Evolutionary conservation across 306 rosid species (phyloP).

Genomic region (Calophaca sinica): DNA sequence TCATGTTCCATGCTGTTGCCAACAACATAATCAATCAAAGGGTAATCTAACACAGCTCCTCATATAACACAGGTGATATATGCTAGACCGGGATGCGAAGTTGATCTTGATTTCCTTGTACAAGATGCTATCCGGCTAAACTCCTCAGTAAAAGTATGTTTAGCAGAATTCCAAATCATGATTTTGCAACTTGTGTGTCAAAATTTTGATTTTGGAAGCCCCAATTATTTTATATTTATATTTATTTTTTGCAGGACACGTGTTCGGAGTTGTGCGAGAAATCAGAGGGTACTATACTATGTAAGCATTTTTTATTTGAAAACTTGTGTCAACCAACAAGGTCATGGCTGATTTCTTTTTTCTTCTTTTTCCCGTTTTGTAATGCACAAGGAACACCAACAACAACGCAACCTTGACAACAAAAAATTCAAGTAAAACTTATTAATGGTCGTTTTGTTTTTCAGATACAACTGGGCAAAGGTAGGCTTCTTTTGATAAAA

Average conservation of each 20-base stretch:
- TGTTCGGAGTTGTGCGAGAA: slow-evolving; percentile 85
- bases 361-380: too few species aligned
- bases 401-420: slow-evolving; percentile 6
- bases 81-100: slow-evolving; percentile 84
- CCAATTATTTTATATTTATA: not conserved
- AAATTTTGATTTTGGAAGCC: not conserved
- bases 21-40: slow-evolving; percentile 10
- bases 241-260: slow-evolving; percentile 67
- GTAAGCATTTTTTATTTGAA: slow-evolving; percentile 51
- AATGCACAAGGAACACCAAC: too few species aligned
- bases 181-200: slow-evolving; percentile 6
- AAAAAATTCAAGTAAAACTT: not conserved
- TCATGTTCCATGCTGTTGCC: not conserved
- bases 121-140: slow-evolving; percentile 74
- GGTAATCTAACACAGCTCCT: slow-evolving; percentile 42
- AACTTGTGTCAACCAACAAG: too few species aligned
- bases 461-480: slow-evolving; percentile 60
- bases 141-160: slow-evolving; percentile 62
- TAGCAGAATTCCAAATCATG: slow-evolving; percentile 6
- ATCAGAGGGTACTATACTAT: slow-evolving; percentile 64
- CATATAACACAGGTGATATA: slow-evolving; percentile 77
- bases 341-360: too few species aligned
- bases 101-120: slow-evolving; percentile 76
- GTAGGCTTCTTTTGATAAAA: slow-evolving; percentile 58
- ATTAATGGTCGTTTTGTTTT: slow-evolving; percentile 29